phyloP scores from a whole-genome alignment of 306 rosid species.

The Cotoneaster glaucophyllus region DNA sequence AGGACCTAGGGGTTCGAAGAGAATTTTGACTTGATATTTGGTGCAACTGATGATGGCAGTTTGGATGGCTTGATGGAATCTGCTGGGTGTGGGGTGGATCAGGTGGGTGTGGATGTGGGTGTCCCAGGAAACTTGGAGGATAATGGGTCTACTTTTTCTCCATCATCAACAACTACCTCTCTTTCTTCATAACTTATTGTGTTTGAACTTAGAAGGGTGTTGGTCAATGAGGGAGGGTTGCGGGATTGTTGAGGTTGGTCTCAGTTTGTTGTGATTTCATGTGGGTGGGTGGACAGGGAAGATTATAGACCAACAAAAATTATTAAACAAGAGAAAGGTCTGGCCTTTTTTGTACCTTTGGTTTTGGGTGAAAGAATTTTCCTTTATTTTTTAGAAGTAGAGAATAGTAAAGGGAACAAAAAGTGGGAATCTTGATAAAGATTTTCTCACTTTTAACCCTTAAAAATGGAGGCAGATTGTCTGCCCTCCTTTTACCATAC shows the following conservation, averaged over 20 bases:
- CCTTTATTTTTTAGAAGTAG: neutral
- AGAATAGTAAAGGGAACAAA: neutral
- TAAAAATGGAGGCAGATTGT: too few species aligned
- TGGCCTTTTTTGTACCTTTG: slow-evolving; percentile 2
- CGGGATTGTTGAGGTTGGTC: slow-evolving; percentile 9
- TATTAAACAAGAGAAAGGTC: neutral
- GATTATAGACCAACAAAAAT: neutral
- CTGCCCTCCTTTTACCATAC: too few species aligned
- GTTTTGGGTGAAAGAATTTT: neutral
- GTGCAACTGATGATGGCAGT: slow-evolving; percentile 20
- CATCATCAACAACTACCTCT: slow-evolving; percentile 52
- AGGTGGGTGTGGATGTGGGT: neutral
- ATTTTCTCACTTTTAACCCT: neutral
- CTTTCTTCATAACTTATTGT: slow-evolving; percentile 35
- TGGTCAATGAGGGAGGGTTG: slow-evolving; percentile 7
- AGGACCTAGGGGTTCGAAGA: slow-evolving; percentile 50
- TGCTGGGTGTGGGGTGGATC: slow-evolving; percentile 1
- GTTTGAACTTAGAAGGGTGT: neutral
- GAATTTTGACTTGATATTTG: slow-evolving; percentile 47
- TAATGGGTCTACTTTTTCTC: slow-evolving; percentile 37
- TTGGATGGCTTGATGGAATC: slow-evolving; percentile 21
- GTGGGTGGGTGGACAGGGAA: slow-evolving; percentile 15
- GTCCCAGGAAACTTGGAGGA: slow-evolving; percentile 22
- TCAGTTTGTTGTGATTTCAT: slow-evolving; percentile 17
- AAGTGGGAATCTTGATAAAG: slow-evolving; percentile 8